Percentiles rank a stretch among this genome's conserved stretches.
phyloP scores from a whole-genome alignment of 2,329 filamentous ascomycete genomes.

The Fusarium nisikadoi region DNA sequence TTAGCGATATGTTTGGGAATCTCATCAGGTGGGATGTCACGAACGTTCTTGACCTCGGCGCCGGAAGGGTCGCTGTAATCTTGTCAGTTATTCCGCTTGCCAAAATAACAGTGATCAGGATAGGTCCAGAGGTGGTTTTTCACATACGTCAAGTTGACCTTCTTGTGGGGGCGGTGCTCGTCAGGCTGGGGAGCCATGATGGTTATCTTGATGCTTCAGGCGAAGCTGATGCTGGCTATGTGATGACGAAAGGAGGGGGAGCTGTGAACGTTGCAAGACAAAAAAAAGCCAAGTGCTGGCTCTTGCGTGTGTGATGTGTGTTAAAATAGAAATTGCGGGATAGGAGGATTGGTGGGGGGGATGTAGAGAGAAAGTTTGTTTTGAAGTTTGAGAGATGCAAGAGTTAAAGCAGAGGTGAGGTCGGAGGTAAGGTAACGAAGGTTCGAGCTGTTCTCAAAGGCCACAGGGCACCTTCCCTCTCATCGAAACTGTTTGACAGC shows the following conservation, averaged over 20 bases:
- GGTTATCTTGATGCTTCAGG: conserved; percentile 48
- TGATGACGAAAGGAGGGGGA: conserved; percentile 41
- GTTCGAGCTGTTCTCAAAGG: conserved; percentile 44
- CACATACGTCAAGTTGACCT: conserved; percentile 83
- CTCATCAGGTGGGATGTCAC: conserved; percentile 47
- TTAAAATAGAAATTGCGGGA: conserved; percentile 13
- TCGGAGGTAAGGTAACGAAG: conserved; percentile 38
- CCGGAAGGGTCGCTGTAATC: conserved; percentile 82
- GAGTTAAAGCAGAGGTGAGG: conserved; percentile 32
- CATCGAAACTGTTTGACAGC: conserved; percentile 40
- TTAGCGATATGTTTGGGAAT: conserved; percentile 48
- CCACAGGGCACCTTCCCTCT: conserved; percentile 43
- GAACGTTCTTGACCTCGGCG: conserved; percentile 84
- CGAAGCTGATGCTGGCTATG: conserved; percentile 42
- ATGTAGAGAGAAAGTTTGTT: conserved; percentile 14
- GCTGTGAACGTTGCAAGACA: conserved; percentile 21
- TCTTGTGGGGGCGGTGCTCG: conserved; percentile 70
- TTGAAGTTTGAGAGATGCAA: conserved; percentile 34
- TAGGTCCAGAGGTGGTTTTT: background rate
- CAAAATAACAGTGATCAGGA: background rate
- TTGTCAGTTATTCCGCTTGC: conserved; percentile 50
- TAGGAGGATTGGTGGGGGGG: background rate
- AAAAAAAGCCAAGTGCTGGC: conserved; percentile 37
- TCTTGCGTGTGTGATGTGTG: conserved; percentile 11
- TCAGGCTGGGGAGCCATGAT: conserved; percentile 77